These are phyloP conservation scores for Hypoxylon fuscum DNA, from an alignment of 495 filamentous ascomycete species.

Conservation along the genomic window DNA sequence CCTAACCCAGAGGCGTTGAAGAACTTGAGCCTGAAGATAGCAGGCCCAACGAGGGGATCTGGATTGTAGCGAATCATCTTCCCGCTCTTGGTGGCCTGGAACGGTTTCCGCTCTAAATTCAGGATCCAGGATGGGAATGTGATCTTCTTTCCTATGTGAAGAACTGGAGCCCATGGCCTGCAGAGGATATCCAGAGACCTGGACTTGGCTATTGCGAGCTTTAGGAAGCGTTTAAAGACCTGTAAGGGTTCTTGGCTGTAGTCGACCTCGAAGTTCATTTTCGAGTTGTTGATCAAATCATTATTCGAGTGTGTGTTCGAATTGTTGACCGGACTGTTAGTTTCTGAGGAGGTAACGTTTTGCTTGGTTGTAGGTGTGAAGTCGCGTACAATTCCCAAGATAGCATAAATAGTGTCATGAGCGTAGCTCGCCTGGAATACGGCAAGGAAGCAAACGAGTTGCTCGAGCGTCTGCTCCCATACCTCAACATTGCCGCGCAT, in stretches of 20 bases:
- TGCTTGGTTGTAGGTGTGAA: constrained; percentile 10
- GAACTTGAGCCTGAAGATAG: constrained; percentile 14
- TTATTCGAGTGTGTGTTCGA: neutral
- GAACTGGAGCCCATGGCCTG: constrained; percentile 41
- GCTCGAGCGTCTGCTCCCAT: constrained; percentile 32
- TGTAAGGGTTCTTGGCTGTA: constrained; percentile 7
- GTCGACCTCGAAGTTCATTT: constrained; percentile 1
- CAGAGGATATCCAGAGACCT: constrained; percentile 44
- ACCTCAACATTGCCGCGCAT: neutral
- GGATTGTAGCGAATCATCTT: constrained; percentile 32
- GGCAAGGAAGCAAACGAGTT: constrained; percentile 39
- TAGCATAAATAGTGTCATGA: constrained; percentile 38
- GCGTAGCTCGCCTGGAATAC: constrained; percentile 36
- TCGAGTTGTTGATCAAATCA: constrained; percentile 5
- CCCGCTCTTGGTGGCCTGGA: constrained; percentile 14
- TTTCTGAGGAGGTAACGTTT: too few species aligned
- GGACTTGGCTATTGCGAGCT: constrained; percentile 27
- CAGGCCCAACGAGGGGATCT: constrained; percentile 39
- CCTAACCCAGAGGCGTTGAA: constrained; percentile 8
- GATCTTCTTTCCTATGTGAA: neutral
- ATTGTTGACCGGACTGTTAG: too few species aligned
- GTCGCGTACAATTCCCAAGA: constrained; percentile 38
- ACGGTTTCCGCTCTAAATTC: constrained; percentile 18
- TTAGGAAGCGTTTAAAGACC: constrained; percentile 39
- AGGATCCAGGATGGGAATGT: constrained; percentile 35